A percentile compares a stretch with the other conserved stretches of the same genome.
Conservation (phyloP, 2,329 filamentous ascomycete genomes). For the Didymella exigua region DNA sequence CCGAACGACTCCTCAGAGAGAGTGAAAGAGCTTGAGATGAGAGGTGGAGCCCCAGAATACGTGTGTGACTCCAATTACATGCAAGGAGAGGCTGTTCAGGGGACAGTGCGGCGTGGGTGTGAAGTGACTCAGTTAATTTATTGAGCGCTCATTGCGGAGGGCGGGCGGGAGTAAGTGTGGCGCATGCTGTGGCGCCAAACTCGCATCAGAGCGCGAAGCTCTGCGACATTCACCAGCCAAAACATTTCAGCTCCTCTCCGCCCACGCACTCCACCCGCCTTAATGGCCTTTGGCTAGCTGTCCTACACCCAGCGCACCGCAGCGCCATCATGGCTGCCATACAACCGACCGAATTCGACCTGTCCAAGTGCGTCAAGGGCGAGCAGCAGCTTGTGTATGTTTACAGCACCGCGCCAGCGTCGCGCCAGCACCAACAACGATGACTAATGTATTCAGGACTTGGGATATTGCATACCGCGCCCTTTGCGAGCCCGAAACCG, state of each 20-base stretch:
- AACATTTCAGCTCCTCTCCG: constrained; percentile 27
- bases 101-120: background rate
- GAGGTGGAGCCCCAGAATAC: background rate
- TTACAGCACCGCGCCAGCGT: constrained; percentile 21
- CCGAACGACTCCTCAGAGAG: background rate
- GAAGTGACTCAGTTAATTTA: constrained; percentile 16
- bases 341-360: constrained; percentile 63
- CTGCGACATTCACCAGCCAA: constrained; percentile 25
- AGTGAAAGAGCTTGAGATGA: background rate
- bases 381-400: constrained; percentile 80
- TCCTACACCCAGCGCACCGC: constrained; percentile 35
- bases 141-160: constrained; percentile 13
- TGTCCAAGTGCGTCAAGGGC: constrained; percentile 84
- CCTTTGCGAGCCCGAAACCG: constrained; percentile 57
- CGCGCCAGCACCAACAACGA: background rate
- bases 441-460: constrained; percentile 59
- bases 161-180: constrained; percentile 6
- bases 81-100: background rate
- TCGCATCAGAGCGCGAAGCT: constrained; percentile 26
- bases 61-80: background rate
- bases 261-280: constrained; percentile 24
- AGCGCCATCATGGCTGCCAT: constrained; percentile 47
- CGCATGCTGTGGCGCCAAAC: constrained; percentile 17
- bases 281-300: constrained; percentile 44
- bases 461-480: constrained; percentile 64